phyloP scores from a whole-genome alignment of 73 alveolate species.

The Tetrahymena thermophila region DNA sequence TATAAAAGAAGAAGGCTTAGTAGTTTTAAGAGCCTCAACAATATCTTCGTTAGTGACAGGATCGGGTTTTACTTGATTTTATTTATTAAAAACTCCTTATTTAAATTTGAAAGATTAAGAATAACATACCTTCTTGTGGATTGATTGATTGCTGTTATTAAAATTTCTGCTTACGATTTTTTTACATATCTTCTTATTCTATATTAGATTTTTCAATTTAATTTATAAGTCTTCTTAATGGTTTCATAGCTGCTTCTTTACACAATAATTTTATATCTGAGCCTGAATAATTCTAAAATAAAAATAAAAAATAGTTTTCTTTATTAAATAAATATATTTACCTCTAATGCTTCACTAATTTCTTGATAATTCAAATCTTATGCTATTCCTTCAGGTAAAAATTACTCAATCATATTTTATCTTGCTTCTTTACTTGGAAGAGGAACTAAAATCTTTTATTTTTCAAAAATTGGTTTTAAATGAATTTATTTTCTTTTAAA shows the following conservation, averaged over 20 bases:
- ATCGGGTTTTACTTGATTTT: constrained; percentile 48
- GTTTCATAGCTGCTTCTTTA: constrained; percentile 98
- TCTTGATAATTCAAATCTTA: constrained; percentile 65
- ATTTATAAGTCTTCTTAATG: constrained; percentile 66
- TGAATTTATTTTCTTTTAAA: constrained; percentile 1
- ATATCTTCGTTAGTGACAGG: constrained; percentile 86
- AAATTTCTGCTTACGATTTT: neutral
- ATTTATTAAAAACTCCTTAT: neutral
- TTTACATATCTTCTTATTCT: constrained; percentile 3
- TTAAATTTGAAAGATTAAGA: neutral
- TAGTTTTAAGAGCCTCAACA: constrained; percentile 67
- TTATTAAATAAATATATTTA: neutral
- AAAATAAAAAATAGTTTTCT: constrained; percentile 40
- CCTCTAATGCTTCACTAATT: neutral
- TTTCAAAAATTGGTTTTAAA: neutral
- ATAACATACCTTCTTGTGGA: constrained; percentile 1
- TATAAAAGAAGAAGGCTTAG: constrained; percentile 84
- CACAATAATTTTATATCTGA: constrained; percentile 94
- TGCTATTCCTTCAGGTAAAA: constrained; percentile 64
- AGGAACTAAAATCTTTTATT: constrained; percentile 64
- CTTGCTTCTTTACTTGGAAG: constrained; percentile 90
- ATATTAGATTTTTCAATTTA: constrained; percentile 41
- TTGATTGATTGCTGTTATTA: neutral
- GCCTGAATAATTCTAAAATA: constrained; percentile 90
- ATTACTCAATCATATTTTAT: constrained; percentile 67